Conservation (phyloP, 805 yeast genomes). For the Phaffomyces opuntiae region DNA sequence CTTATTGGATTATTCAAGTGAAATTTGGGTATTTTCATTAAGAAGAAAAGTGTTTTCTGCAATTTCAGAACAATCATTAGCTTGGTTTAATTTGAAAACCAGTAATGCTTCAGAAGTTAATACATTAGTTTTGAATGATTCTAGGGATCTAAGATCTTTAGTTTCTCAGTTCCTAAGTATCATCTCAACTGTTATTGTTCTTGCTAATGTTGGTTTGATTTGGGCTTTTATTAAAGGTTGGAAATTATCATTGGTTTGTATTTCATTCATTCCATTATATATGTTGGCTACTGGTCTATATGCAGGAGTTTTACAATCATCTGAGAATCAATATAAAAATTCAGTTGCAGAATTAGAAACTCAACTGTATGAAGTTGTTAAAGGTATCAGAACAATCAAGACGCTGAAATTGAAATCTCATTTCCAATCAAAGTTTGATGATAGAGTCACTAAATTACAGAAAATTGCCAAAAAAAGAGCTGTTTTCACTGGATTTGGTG, state of each 20-base stretch:
- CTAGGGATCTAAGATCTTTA: conserved; percentile 66
- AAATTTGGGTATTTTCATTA: conserved; percentile 53
- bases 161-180: conserved; percentile 57
- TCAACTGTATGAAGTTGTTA: conserved; percentile 42
- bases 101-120: conserved; percentile 46
- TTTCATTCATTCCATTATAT: conserved; percentile 67
- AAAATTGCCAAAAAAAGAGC: conserved; percentile 46
- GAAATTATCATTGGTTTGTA: conserved; percentile 79
- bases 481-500: conserved; percentile 56
- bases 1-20: conserved; percentile 52
- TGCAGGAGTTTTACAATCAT: conserved; percentile 41
- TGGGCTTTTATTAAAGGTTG: conserved; percentile 84
- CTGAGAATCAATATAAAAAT: conserved; percentile 56
- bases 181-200: conserved; percentile 42
- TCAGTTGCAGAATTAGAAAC: conserved; percentile 49
- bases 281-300: conserved; percentile 43
- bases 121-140: conserved; percentile 71
- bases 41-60: conserved; percentile 42
- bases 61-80: conserved; percentile 43
- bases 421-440: conserved; percentile 36
- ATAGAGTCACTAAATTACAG: conserved; percentile 26
- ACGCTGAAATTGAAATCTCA: conserved; percentile 43
- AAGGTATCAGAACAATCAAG: conserved; percentile 57
- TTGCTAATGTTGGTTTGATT: conserved; percentile 52
- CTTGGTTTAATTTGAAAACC: conserved; percentile 41